Evolutionary conservation across 306 rosid species (phyloP).

Genomic region (Quillaja saponaria): DNA sequence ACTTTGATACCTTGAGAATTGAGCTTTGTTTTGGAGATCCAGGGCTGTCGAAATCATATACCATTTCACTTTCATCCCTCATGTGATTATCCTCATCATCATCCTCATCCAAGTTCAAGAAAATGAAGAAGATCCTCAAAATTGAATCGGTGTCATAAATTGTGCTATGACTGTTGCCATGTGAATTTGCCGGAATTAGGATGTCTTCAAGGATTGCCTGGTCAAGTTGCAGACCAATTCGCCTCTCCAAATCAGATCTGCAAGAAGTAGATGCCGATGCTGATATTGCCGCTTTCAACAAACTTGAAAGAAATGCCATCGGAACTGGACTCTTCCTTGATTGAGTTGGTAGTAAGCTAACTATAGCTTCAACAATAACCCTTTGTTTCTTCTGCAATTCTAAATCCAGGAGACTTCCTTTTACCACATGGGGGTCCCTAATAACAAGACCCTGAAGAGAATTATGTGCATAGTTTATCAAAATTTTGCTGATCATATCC

Average conservation of each 20-base stretch:
- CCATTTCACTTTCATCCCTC: conserved; percentile 85
- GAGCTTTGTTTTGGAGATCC: conserved; percentile 96
- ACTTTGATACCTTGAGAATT: conserved; percentile 86
- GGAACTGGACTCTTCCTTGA: conserved; percentile 91
- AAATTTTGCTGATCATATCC: conserved; percentile 85
- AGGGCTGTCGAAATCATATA: conserved; percentile 83
- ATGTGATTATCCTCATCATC: conserved; percentile 65
- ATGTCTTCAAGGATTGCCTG: conserved; percentile 98
- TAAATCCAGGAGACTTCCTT: conserved; percentile 58
- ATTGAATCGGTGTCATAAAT: conserved; percentile 80
- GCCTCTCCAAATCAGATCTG: conserved; percentile 83
- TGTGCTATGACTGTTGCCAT: conserved; percentile 55
- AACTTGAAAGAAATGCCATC: conserved; percentile 91
- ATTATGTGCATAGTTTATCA: conserved; percentile 80
- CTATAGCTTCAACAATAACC: conserved; percentile 79
- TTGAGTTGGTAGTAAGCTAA: conserved; percentile 78
- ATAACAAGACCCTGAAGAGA: conserved; percentile 77
- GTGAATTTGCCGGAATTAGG: conserved; percentile 71
- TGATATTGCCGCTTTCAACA: conserved; percentile 84
- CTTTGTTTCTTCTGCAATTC: conserved; percentile 85
- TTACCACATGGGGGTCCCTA: conserved; percentile 57
- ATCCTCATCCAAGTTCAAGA: conserved; percentile 86
- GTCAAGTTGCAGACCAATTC: conserved; percentile 90
- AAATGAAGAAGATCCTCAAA: conserved; percentile 79
- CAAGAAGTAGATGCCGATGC: conserved; percentile 75